Conservation (phyloP, 2,329 filamentous ascomycete genomes). For the Chaetomium sp. region DNA sequence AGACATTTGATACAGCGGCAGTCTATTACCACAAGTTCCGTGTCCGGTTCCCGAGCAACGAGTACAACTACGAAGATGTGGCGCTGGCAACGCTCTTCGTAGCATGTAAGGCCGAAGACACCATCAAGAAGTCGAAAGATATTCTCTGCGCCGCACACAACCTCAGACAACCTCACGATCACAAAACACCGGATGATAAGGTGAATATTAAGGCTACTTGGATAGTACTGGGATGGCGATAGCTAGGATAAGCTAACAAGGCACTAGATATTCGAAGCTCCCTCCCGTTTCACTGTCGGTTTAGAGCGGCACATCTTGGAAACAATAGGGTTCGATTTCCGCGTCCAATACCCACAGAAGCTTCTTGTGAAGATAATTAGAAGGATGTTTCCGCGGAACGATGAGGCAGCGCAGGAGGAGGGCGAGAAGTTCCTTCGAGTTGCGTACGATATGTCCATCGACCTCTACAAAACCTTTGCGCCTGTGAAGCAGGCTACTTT, state of each 20-base stretch:
- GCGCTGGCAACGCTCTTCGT: constrained; percentile 84
- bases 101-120: constrained; percentile 96
- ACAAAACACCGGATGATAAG: constrained; percentile 71
- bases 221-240: not conserved
- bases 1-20: constrained; percentile 86
- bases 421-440: constrained; percentile 54
- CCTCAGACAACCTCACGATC: constrained; percentile 63
- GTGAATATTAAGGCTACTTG: constrained; percentile 36
- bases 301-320: constrained; percentile 91
- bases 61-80: constrained; percentile 82
- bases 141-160: constrained; percentile 90
- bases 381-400: constrained; percentile 39
- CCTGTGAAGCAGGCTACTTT: constrained; percentile 83
- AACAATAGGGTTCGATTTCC: constrained; percentile 87
- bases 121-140: constrained; percentile 90
- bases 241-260: not conserved
- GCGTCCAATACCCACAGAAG: constrained; percentile 80
- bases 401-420: constrained; percentile 29
- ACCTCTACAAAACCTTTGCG: constrained; percentile 88
- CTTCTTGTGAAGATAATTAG: constrained; percentile 73
- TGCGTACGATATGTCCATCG: constrained; percentile 77
- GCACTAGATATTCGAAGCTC: constrained; percentile 66
- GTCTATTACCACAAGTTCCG: constrained; percentile 94
- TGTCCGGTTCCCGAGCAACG: constrained; percentile 72
- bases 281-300: constrained; percentile 75